Evolutionary conservation across 371 early-diverging fungal species (phyloP).

Genomic region (Actinomucor elegans): DNA sequence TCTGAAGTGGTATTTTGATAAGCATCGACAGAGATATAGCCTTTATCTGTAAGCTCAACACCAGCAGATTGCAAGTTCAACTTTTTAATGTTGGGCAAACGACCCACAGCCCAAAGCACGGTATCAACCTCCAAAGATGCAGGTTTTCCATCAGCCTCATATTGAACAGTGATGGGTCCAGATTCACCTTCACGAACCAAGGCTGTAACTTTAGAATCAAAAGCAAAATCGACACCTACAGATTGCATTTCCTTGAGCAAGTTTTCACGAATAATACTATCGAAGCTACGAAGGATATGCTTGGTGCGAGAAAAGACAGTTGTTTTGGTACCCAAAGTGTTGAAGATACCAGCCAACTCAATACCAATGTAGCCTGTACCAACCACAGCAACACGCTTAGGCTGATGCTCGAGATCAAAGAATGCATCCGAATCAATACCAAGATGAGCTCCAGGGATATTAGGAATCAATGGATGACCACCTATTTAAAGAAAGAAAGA

Average conservation of each 20-base stretch:
- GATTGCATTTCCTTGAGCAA: constrained; percentile 77
- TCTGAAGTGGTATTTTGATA: constrained; percentile 79
- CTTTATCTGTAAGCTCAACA: constrained; percentile 62
- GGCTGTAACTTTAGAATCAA: constrained; percentile 59
- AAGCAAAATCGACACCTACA: constrained; percentile 74
- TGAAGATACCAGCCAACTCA: constrained; percentile 96
- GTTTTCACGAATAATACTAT: constrained; percentile 81
- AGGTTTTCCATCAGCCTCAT: constrained; percentile 35
- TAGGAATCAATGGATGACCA: constrained; percentile 72
- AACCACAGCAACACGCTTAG: constrained; percentile 89
- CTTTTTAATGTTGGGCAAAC: constrained; percentile 71
- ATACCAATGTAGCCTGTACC: constrained; percentile 94
- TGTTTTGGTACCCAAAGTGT: constrained; percentile 85
- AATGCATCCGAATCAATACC: constrained; percentile 95
- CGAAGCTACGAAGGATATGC: constrained; percentile 91
- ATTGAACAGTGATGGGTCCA: constrained; percentile 47
- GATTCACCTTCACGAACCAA: constrained; percentile 35
- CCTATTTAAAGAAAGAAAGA: constrained; percentile 37
- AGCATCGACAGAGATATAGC: constrained; percentile 79
- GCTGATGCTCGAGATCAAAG: constrained; percentile 90
- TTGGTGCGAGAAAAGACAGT: constrained; percentile 84
- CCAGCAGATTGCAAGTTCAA: constrained; percentile 71
- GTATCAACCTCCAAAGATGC: constrained; percentile 60
- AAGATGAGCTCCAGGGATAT: constrained; percentile 82
- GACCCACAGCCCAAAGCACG: constrained; percentile 89